Conservation (phyloP, 2,329 filamentous ascomycete genomes). For the Tolypocladium guangdongense region DNA sequence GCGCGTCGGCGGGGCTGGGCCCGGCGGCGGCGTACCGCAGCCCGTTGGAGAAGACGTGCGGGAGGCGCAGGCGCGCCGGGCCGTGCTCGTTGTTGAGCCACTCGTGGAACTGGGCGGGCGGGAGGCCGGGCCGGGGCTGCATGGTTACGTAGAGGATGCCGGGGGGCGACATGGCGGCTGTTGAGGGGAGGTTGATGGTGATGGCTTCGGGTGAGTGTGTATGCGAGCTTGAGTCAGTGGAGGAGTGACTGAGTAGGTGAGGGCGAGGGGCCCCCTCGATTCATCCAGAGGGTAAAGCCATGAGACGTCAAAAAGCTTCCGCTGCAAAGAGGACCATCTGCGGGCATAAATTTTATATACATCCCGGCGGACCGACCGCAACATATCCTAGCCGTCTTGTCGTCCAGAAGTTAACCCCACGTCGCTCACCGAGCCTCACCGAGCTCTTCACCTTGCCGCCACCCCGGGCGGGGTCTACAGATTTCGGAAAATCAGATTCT, state of each 20-base stretch:
- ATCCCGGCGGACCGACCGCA: too few species aligned
- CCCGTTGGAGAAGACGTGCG: constrained; percentile 63
- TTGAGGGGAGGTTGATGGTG: neutral
- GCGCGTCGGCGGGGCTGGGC: constrained; percentile 54
- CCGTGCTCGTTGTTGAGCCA: constrained; percentile 95
- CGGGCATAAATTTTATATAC: too few species aligned
- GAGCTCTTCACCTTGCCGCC: constrained; percentile 5
- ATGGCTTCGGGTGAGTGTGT: too few species aligned
- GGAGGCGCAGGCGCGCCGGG: constrained; percentile 64
- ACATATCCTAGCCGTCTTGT: too few species aligned
- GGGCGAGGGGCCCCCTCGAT: too few species aligned
- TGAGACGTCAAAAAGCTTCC: too few species aligned
- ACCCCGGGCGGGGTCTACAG: too few species aligned
- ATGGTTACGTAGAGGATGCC: constrained; percentile 81
- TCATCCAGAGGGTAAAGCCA: too few species aligned
- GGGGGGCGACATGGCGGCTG: constrained; percentile 28
- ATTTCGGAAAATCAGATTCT: too few species aligned
- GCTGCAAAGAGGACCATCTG: too few species aligned
- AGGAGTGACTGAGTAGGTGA: neutral
- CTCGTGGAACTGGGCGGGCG: constrained; percentile 67
- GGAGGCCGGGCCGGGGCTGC: constrained; percentile 59
- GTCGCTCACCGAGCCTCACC: constrained; percentile 4
- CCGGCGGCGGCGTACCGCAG: constrained; percentile 73
- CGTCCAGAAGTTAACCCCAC: constrained; percentile 17
- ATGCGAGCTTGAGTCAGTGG: too few species aligned